Evolutionary conservation across 192 early-diverging fungal genomes (phyloP).

Genomic region (Coemansia sp.): DNA sequence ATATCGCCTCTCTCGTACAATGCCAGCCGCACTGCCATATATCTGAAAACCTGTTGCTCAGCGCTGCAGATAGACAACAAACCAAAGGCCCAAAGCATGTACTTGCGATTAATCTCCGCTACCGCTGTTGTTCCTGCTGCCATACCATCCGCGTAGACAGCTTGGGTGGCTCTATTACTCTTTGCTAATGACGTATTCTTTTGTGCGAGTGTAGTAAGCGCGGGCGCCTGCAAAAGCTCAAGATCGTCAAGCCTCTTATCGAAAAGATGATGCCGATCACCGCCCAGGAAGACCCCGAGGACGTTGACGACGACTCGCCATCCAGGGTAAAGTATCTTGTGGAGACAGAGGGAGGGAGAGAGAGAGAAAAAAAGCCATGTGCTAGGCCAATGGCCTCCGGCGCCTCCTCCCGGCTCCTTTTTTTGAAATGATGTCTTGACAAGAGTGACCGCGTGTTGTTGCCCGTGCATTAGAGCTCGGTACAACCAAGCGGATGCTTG

Average conservation of each 20-base stretch:
- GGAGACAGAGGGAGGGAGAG: background rate
- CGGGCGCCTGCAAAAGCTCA: constrained; percentile 80
- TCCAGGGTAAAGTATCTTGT: constrained; percentile 50
- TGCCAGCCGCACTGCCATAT: background rate
- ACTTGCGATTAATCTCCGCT: background rate
- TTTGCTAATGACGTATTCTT: background rate
- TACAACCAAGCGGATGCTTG: background rate
- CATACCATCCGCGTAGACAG: background rate
- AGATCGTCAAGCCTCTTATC: constrained; percentile 80
- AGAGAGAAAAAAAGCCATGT: background rate
- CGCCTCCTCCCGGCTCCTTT: background rate
- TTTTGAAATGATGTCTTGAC: background rate
- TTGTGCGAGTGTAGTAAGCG: constrained; percentile 62
- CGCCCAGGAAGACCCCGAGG: constrained; percentile 76
- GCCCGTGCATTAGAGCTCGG: constrained; percentile 3
- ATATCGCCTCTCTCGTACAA: constrained; percentile 9
- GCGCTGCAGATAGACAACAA: background rate
- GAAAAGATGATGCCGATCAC: constrained; percentile 81
- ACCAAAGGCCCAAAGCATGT: background rate
- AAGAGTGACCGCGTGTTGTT: background rate
- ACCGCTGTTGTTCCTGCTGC: background rate
- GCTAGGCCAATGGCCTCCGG: constrained; percentile 6
- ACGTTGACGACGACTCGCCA: constrained; percentile 83
- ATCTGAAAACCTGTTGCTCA: background rate
- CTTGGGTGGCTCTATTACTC: background rate